phyloP scores from a whole-genome alignment of 2,329 filamentous ascomycete genomes.

The Huntiella decipiens region DNA sequence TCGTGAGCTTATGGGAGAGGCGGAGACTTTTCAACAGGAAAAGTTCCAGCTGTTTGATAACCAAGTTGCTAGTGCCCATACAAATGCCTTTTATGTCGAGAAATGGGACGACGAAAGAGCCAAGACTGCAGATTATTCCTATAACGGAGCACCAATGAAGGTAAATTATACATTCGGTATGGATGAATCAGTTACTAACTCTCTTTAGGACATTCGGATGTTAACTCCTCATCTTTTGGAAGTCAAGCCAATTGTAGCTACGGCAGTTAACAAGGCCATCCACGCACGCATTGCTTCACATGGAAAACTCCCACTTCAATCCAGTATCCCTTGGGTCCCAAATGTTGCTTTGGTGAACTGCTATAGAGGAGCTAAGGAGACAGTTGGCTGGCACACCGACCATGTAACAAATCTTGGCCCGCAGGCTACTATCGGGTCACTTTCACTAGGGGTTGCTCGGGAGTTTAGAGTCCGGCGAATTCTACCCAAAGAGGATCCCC shows the following conservation, averaged over 20 bases:
- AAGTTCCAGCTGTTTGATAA: slow-evolving; percentile 79
- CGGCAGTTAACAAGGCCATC: slow-evolving; percentile 63
- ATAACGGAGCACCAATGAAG: slow-evolving; percentile 59
- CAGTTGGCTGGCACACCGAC: slow-evolving; percentile 82
- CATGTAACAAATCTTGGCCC: slow-evolving; percentile 87
- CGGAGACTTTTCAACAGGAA: slow-evolving; percentile 47
- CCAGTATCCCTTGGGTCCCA: slow-evolving; percentile 52
- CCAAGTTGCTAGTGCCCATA: slow-evolving; percentile 70
- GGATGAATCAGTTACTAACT: background rate
- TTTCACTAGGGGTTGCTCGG: slow-evolving; percentile 79
- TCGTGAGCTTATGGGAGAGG: slow-evolving; percentile 55
- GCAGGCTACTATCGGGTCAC: slow-evolving; percentile 67
- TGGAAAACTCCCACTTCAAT: slow-evolving; percentile 61
- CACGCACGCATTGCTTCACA: slow-evolving; percentile 46
- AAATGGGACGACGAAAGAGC: slow-evolving; percentile 46
- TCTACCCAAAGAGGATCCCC: slow-evolving; percentile 36
- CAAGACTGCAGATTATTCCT: slow-evolving; percentile 66
- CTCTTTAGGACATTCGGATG: slow-evolving; percentile 46
- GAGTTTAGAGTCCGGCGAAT: slow-evolving; percentile 78
- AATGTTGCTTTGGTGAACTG: slow-evolving; percentile 93
- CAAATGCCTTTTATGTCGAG: slow-evolving; percentile 66
- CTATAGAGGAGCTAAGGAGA: slow-evolving; percentile 65
- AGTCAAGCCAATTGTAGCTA: slow-evolving; percentile 51
- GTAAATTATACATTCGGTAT: slow-evolving; percentile 19
- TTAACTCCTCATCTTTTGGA: slow-evolving; percentile 55